Evolutionary conservation across 352 stramenopile species (phyloP).

Genomic region (Halophytophthora batemanensis): DNA sequence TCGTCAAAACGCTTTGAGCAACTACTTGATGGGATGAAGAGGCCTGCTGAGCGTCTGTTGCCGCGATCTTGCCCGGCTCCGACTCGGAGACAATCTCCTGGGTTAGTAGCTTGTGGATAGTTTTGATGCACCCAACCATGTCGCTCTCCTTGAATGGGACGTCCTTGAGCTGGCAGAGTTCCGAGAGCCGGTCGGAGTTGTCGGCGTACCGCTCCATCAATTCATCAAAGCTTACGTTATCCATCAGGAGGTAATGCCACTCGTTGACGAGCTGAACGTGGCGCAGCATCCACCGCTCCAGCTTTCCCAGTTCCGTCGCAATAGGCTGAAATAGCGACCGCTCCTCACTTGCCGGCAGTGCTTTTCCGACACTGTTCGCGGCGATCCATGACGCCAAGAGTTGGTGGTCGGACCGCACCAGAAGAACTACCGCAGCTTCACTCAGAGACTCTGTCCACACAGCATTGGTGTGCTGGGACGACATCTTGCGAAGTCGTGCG

Average conservation of each 20-base stretch:
- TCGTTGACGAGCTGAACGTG: conserved; percentile 66
- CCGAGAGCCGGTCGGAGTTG: conserved; percentile 42
- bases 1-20: conserved; percentile 22
- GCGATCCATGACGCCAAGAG: conserved; percentile 10
- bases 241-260: conserved; percentile 46
- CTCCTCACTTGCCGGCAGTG: conserved; percentile 7
- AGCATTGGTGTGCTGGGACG: conserved; percentile 11
- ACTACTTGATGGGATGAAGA: conserved; percentile 29
- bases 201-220: conserved; percentile 52
- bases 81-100: conserved; percentile 11
- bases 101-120: conserved; percentile 31
- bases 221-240: conserved; percentile 36
- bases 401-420: conserved; percentile 15
- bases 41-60: not conserved
- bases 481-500: conserved; percentile 17
- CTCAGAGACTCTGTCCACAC: conserved; percentile 22
- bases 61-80: not conserved
- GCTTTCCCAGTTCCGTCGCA: conserved; percentile 30
- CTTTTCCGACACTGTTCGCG: not conserved
- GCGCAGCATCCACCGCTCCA: conserved; percentile 67
- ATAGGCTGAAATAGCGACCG: conserved; percentile 24
- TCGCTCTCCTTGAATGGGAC: conserved; percentile 36
- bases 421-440: conserved; percentile 20
- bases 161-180: conserved; percentile 49
- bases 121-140: conserved; percentile 30